Base-by-base conservation (phyloP, 2,329 filamentous ascomycete genomes). In the Hypoxylon sp. region DNA sequence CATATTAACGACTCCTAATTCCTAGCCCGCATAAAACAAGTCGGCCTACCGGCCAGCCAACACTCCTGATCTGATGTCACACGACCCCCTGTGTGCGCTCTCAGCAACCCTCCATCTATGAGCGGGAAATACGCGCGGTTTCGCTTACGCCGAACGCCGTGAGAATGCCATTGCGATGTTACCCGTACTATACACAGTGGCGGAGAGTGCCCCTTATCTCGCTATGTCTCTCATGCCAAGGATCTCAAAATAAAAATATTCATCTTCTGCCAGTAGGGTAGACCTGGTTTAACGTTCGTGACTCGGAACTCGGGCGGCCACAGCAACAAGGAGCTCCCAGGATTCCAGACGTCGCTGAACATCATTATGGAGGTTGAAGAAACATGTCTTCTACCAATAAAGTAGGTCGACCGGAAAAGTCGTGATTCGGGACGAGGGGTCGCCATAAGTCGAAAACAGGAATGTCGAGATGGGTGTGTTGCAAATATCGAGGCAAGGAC, bases 111-210 rank as follows among this genome's bases (percentile, higher is more conserved):
- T 14, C 58, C 61, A 21, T 68, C 61, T 60, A 65, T 58, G 51
- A 36, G 25, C 23, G 34, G 25, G 17, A 46, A 52, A 51, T 38
- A 53, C 59, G 41, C 50, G 34, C 55, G 45, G 43, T 46, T 51
- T 50, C 45, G 9, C 56, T 28, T 46, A 55, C 65, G 56, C 65
- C 65, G 17, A 60, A 67, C 65, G 56, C 65, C 65, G 19, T 64
- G 23, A 51, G 46, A 53, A 68, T 68, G 65, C 65, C 36, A 25
- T 36, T 17, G 57, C 19, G 17, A 43, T 56, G 32, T 38, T 68
- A 21, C 51, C 46, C 36, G 50, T 69, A 67, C 23, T 69, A 67
- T 69, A 69, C 63, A 69, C 34, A 56, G 49, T 53, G 50, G n/a
- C 34, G 30, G 36, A 55, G 52, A 21, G 10, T 13, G 21, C 28